These are phyloP conservation scores for Cladophialophora immunda DNA, from an alignment of 2,329 filamentous ascomycete species.

Conservation along the genomic window DNA sequence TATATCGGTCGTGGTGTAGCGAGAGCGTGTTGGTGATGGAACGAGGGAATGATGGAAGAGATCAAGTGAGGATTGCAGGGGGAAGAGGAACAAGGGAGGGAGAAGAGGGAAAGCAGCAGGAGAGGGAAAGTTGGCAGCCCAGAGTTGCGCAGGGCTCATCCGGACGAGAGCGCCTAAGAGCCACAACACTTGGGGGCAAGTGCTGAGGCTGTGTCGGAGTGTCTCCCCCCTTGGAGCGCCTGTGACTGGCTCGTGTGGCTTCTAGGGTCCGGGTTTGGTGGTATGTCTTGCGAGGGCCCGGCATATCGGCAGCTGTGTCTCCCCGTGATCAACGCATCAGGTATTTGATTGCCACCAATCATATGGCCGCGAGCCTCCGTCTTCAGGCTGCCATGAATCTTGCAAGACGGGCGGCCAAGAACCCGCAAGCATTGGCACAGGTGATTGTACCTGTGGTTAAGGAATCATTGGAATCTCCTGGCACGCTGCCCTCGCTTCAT, in stretches of 20 bases:
- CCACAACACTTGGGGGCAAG: slow-evolving; percentile 19
- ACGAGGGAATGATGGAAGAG: slow-evolving; percentile 12
- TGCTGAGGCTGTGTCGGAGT: slow-evolving; percentile 30
- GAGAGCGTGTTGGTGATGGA: slow-evolving; percentile 10
- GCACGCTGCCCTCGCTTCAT: neutral
- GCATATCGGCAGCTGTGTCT: slow-evolving; percentile 18
- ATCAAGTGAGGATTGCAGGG: slow-evolving; percentile 12
- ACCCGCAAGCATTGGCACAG: neutral
- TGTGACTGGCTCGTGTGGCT: slow-evolving; percentile 2
- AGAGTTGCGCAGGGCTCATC: slow-evolving; percentile 7
- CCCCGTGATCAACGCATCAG: slow-evolving; percentile 18
- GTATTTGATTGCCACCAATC: slow-evolving; percentile 14
- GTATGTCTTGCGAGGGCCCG: neutral
- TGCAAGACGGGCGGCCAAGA: neutral
- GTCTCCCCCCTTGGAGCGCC: neutral
- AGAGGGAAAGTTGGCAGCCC: slow-evolving; percentile 24
- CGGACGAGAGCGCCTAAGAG: slow-evolving; percentile 12
- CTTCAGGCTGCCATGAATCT: slow-evolving; percentile 18
- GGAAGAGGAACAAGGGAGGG: slow-evolving; percentile 5
- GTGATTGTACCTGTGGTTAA: neutral
- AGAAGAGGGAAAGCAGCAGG: slow-evolving; percentile 16
- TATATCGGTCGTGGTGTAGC: neutral
- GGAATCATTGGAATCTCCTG: neutral
- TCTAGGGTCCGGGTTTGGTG: neutral
- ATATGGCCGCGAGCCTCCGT: neutral